phyloP scores from a whole-genome alignment of 2,329 filamentous ascomycete species.

The Penicillium capsulatum region DNA sequence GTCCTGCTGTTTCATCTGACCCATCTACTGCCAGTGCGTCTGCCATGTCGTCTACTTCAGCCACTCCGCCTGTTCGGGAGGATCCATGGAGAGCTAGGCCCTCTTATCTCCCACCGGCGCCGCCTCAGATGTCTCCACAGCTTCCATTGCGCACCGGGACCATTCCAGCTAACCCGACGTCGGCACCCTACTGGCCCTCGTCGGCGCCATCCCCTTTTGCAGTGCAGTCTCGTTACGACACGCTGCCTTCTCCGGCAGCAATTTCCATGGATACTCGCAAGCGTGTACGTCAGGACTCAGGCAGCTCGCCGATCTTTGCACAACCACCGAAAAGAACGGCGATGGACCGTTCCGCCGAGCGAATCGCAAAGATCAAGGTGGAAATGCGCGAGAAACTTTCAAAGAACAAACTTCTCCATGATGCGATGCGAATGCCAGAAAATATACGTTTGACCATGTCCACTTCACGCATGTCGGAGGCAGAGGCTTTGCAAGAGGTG shows the following conservation, averaged over 20 bases:
- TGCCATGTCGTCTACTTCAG: not conserved
- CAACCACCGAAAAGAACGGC: conserved; percentile 15
- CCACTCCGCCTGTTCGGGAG: not conserved
- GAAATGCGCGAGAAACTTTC: conserved; percentile 5
- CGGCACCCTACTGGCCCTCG: conserved; percentile 14
- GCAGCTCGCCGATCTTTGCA: conserved; percentile 1
- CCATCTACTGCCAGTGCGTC: not conserved
- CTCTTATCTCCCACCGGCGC: not conserved
- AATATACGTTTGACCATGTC: conserved; percentile 3
- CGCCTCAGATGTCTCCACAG: not conserved
- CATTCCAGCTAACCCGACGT: conserved; percentile 2
- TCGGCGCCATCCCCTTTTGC: conserved; percentile 18
- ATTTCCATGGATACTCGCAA: conserved; percentile 11
- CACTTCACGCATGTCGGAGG: conserved; percentile 1
- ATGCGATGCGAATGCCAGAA: conserved; percentile 6
- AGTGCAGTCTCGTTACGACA: not conserved
- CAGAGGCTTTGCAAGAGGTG: conserved; percentile 19
- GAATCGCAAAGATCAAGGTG: conserved; percentile 7
- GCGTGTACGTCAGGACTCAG: conserved; percentile 16
- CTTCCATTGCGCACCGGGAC: not conserved
- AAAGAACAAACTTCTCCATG: conserved; percentile 2
- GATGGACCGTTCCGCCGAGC: conserved; percentile 4
- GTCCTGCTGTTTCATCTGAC: not conserved
- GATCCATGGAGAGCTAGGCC: too few relatives aligned
- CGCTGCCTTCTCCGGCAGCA: not conserved